A percentile compares a stretch with the other conserved stretches of the same genome.
Evolutionary conservation across 1,139 yeast species (phyloP).

Genomic region (Candida frijolesensis): DNA sequence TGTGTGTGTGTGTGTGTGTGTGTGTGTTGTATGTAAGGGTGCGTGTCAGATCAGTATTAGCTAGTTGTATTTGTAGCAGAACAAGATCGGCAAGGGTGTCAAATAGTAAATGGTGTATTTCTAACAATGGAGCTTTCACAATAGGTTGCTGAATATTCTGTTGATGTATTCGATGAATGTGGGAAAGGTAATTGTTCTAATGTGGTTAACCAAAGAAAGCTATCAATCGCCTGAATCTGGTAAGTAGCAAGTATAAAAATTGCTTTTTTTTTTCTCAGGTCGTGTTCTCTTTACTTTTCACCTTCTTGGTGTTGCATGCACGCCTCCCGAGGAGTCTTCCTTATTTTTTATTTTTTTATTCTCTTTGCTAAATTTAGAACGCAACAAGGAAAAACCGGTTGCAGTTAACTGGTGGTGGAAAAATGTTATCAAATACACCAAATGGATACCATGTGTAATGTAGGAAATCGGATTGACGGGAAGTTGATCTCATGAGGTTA

Average conservation of each 20-base stretch:
- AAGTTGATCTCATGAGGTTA: too few relatives aligned
- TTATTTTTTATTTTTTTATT: neutral
- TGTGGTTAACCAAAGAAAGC: neutral
- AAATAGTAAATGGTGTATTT: neutral
- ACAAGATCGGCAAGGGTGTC: neutral
- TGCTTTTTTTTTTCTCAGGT: conserved; percentile 4
- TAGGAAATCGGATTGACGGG: too few relatives aligned
- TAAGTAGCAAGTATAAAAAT: conserved; percentile 2
- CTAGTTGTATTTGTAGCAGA: neutral
- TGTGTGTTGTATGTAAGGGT: neutral
- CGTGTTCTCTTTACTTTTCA: neutral
- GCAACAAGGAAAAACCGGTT: conserved; percentile 1
- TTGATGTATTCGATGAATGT: neutral
- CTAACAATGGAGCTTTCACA: neutral
- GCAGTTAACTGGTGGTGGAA: neutral
- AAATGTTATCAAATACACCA: neutral
- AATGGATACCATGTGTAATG: too few relatives aligned
- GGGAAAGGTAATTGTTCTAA: neutral
- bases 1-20: neutral
- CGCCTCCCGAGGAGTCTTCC: neutral
- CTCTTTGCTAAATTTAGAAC: conserved; percentile 2
- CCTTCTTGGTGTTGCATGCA: neutral
- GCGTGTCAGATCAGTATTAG: neutral
- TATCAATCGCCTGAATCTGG: conserved; percentile 2
- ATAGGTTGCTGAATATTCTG: neutral